Conservation (phyloP, 768 basidiomycete species). For the Gloeophyllum trabeum region DNA sequence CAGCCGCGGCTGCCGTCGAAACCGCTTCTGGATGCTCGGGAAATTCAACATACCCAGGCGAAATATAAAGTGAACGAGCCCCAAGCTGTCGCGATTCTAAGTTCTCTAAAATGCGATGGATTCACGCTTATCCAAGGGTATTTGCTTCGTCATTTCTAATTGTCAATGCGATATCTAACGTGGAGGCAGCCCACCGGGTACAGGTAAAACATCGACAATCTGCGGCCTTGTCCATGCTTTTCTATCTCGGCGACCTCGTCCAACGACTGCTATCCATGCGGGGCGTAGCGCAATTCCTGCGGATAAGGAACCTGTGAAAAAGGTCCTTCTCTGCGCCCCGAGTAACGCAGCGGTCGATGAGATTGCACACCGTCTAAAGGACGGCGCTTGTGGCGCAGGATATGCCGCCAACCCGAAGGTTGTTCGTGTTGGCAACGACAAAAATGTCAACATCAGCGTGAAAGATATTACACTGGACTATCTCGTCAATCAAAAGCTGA, state of each 20-base stretch:
- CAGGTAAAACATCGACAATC: conserved; percentile 97
- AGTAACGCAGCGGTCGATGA: conserved; percentile 99
- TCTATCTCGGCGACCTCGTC: conserved; percentile 43
- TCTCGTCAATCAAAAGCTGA: conserved; percentile 70
- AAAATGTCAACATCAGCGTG: conserved; percentile 64
- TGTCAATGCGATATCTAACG: not conserved
- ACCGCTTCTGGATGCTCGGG: conserved; percentile 31
- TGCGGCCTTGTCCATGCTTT: conserved; percentile 86
- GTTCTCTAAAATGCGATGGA: conserved; percentile 58
- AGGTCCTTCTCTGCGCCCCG: conserved; percentile 88
- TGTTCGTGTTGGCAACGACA: conserved; percentile 80
- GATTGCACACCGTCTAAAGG: conserved; percentile 78
- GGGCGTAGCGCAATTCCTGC: conserved; percentile 27
- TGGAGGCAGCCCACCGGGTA: conserved; percentile 77
- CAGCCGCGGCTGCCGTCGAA: conserved; percentile 45
- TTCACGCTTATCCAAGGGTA: conserved; percentile 96
- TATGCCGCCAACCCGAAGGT: conserved; percentile 54
- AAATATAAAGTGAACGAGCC: conserved; percentile 80
- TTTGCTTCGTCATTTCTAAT: conserved; percentile 7
- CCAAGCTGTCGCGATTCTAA: conserved; percentile 82
- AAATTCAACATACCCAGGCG: conserved; percentile 56
- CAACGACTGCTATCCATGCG: conserved; percentile 37
- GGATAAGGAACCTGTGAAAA: conserved; percentile 43
- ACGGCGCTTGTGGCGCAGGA: conserved; percentile 51
- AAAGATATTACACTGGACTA: conserved; percentile 82